Evolutionary conservation across 768 basidiomycete genomes (phyloP).

Genomic region (Exidia glandulosa): DNA sequence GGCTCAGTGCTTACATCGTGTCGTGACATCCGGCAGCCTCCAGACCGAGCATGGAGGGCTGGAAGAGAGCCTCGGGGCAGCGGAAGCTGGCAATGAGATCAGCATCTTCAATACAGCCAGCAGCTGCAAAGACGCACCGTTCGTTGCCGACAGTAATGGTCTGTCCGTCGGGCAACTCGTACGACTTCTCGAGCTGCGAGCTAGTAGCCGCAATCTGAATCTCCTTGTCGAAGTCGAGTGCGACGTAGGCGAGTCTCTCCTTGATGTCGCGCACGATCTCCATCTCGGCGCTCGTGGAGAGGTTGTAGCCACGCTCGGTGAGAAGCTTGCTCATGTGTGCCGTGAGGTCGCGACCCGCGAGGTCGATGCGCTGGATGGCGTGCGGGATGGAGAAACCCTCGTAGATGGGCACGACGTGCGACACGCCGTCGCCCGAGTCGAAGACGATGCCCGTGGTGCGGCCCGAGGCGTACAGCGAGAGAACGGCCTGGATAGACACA

Average conservation of each 20-base stretch:
- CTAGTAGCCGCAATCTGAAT: conserved; percentile 57
- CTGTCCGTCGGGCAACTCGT: conserved; percentile 61
- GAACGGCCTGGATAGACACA: conserved; percentile 83
- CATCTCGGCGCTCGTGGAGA: conserved; percentile 50
- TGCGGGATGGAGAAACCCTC: conserved; percentile 60
- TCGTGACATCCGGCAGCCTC: conserved; percentile 70
- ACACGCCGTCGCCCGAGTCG: conserved; percentile 66
- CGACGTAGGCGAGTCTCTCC: conserved; percentile 77
- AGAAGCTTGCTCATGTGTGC: conserved; percentile 44
- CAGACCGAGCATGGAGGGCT: conserved; percentile 78
- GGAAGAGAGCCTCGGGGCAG: conserved; percentile 89
- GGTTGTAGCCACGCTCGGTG: conserved; percentile 51
- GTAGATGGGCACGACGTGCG: conserved; percentile 65
- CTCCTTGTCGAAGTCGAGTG: conserved; percentile 64
- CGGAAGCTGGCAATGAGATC: conserved; percentile 42
- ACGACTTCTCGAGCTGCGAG: conserved; percentile 57
- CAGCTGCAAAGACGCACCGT: conserved; percentile 38
- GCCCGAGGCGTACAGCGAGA: conserved; percentile 65
- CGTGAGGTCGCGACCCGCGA: conserved; percentile 57
- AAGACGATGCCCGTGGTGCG: conserved; percentile 66
- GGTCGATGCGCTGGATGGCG: conserved; percentile 57
- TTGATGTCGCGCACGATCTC: conserved; percentile 61
- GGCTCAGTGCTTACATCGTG: conserved; percentile 50
- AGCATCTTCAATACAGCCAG: conserved; percentile 14
- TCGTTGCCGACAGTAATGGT: conserved; percentile 77